These are phyloP conservation scores for Spongispora temasekensis DNA, from an alignment of 1,284 basidiomycete genomes.

Conservation along the genomic window DNA sequence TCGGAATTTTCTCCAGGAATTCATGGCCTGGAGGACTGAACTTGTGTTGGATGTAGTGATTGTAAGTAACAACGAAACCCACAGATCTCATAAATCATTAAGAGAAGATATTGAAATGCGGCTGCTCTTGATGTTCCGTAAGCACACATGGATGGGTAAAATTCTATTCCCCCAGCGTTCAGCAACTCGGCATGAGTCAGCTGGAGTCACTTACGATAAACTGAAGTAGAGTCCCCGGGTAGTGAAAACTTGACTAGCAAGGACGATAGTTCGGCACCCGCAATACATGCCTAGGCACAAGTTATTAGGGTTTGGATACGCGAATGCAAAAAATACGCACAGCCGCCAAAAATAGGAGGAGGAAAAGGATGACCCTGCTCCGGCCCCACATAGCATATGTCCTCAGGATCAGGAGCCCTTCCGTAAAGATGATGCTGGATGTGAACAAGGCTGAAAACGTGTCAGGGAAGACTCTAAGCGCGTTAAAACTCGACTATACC, in stretches of 20 bases:
- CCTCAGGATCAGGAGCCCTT: slow-evolving; percentile 27
- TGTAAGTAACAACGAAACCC: background rate
- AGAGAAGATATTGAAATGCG: slow-evolving; percentile 19
- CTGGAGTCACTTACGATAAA: slow-evolving; percentile 23
- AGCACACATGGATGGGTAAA: slow-evolving; percentile 20
- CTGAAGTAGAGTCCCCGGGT: slow-evolving; percentile 21
- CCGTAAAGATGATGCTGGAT: slow-evolving; percentile 21
- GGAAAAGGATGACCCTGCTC: slow-evolving; percentile 17
- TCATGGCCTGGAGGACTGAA: slow-evolving; percentile 31
- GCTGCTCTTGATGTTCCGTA: slow-evolving; percentile 20
- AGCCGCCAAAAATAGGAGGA: slow-evolving; percentile 23
- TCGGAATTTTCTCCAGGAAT: slow-evolving; percentile 27
- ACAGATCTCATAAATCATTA: slow-evolving; percentile 32
- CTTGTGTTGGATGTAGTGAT: background rate
- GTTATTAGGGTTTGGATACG: background rate
- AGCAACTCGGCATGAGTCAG: background rate
- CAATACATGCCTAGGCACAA: slow-evolving; percentile 17
- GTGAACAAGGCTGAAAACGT: slow-evolving; percentile 18
- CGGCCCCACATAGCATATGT: slow-evolving; percentile 31
- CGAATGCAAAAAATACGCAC: slow-evolving; percentile 11
- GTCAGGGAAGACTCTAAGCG: slow-evolving; percentile 1
- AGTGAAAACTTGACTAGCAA: slow-evolving; percentile 11
- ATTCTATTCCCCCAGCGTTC: slow-evolving; percentile 13
- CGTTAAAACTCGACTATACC: slow-evolving; percentile 6
- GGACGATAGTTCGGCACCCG: slow-evolving; percentile 13